phyloP scores from a whole-genome alignment of 2,329 filamentous ascomycete genomes.

The Scolecobasidium constrictum region DNA sequence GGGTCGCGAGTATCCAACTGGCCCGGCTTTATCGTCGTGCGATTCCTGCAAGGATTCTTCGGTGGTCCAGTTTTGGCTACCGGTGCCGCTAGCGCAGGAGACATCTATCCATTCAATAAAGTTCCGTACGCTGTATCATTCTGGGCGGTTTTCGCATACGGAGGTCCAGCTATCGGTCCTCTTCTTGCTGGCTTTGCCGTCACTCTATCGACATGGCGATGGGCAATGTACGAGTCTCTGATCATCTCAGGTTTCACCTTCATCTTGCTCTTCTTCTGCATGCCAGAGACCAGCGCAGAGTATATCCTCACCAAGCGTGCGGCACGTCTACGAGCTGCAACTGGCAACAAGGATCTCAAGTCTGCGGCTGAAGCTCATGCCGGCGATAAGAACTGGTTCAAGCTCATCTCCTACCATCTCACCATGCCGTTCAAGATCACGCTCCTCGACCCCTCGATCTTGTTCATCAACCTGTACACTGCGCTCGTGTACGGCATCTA shows the following conservation, averaged over 20 bases:
- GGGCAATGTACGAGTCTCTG: constrained; percentile 9
- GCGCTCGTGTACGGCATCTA: constrained; percentile 10
- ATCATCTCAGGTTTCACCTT: constrained; percentile 6
- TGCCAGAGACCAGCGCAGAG: constrained; percentile 9
- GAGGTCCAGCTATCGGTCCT: constrained; percentile 6
- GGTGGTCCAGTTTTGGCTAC: constrained; percentile 9
- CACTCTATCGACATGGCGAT: constrained; percentile 8
- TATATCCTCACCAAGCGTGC: constrained; percentile 9
- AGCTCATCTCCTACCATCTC: constrained; percentile 6
- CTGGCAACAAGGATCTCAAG: constrained; percentile 6
- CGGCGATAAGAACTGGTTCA: constrained; percentile 5
- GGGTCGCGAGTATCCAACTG: constrained; percentile 5
- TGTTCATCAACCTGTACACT: constrained; percentile 10
- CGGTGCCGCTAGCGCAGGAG: constrained; percentile 6
- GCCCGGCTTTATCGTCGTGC: constrained; percentile 8
- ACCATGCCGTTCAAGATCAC: constrained; percentile 9
- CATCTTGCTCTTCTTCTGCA: constrained; percentile 8
- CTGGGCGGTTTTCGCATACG: constrained; percentile 9
- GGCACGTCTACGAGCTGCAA: constrained; percentile 6
- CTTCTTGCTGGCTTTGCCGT: constrained; percentile 10
- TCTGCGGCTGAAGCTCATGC: constrained; percentile 6
- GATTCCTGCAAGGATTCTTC: constrained; percentile 12
- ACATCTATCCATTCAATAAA: constrained; percentile 10
- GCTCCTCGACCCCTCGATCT: constrained; percentile 8
- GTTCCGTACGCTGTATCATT: constrained; percentile 9